These are phyloP conservation scores for Hordeum marinum DNA, from an alignment of 176 grass and related monocot species.

Conservation along the genomic window DNA sequence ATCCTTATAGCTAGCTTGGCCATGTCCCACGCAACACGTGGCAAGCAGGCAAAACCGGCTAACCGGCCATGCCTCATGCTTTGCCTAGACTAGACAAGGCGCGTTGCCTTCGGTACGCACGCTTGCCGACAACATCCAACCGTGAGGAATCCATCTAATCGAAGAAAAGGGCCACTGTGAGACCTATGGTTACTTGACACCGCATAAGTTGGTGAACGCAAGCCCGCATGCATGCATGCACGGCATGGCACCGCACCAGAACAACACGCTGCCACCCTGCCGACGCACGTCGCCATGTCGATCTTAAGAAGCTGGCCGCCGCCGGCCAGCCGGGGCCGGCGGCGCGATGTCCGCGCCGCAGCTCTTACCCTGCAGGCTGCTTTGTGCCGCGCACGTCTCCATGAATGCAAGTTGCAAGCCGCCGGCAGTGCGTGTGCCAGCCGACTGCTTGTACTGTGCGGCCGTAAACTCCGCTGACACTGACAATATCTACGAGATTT, in stretches of 20 bases:
- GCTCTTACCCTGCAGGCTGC: not conserved
- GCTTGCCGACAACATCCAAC: not conserved
- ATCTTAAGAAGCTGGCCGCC: not conserved
- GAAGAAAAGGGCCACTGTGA: not conserved
- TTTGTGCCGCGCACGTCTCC: slow-evolving; percentile 9
- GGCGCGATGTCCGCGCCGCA: not conserved
- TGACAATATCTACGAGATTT: not conserved
- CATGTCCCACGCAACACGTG: not conserved
- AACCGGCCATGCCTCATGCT: not conserved
- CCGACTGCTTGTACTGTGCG: too few species aligned
- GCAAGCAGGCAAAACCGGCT: not conserved
- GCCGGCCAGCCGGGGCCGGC: not conserved
- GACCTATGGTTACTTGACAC: not conserved
- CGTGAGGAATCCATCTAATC: not conserved
- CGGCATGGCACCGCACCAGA: not conserved
- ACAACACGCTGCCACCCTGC: not conserved
- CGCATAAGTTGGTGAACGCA: not conserved
- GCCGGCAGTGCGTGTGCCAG: not conserved
- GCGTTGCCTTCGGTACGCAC: not conserved
- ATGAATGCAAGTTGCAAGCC: not conserved
- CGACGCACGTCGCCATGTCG: not conserved
- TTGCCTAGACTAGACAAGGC: not conserved
- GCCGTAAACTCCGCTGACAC: slow-evolving; percentile 16
- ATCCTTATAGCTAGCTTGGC: too few species aligned
- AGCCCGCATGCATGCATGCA: not conserved